Percentiles rank a stretch among this genome's conserved stretches.
Evolutionary conservation across 805 yeast genomes (phyloP).

Genomic region (Metschnikowia corniflorae): DNA sequence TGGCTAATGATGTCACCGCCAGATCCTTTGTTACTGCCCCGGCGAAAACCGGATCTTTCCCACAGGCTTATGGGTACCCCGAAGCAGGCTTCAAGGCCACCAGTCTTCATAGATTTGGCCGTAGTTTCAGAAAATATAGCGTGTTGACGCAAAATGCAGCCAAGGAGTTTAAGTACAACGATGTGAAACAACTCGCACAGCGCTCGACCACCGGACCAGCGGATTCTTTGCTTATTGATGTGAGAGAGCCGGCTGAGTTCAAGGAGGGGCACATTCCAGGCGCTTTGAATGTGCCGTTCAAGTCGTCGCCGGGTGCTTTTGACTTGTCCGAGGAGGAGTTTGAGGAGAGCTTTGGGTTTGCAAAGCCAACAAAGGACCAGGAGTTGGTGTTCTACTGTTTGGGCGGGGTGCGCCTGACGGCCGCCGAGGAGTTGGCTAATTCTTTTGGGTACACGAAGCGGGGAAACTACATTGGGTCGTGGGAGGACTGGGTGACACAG

Average conservation of each 20-base stretch:
- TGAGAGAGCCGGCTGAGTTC: constrained; percentile 85
- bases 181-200: constrained; percentile 43
- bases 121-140: constrained; percentile 23
- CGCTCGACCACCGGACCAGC: constrained; percentile 31
- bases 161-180: constrained; percentile 49
- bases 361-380: constrained; percentile 68
- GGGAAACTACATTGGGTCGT: constrained; percentile 84
- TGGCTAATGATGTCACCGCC: constrained; percentile 6
- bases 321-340: constrained; percentile 78
- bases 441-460: constrained; percentile 84
- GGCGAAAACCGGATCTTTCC: constrained; percentile 7
- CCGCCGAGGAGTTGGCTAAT: constrained; percentile 87
- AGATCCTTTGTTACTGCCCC: constrained; percentile 4
- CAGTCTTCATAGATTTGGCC: background rate
- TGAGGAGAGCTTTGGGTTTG: constrained; percentile 72
- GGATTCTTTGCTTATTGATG: constrained; percentile 69
- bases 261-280: constrained; percentile 75
- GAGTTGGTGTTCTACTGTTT: constrained; percentile 87
- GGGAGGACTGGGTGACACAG: constrained; percentile 70
- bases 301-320: constrained; percentile 89
- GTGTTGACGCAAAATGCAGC: constrained; percentile 43
- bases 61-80: background rate
- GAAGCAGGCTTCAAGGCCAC: background rate
- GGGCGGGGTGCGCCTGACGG: constrained; percentile 87
- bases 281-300: constrained; percentile 84